Evolutionary conservation across 805 yeast genomes (phyloP).

Genomic region (Candida caryicola): DNA sequence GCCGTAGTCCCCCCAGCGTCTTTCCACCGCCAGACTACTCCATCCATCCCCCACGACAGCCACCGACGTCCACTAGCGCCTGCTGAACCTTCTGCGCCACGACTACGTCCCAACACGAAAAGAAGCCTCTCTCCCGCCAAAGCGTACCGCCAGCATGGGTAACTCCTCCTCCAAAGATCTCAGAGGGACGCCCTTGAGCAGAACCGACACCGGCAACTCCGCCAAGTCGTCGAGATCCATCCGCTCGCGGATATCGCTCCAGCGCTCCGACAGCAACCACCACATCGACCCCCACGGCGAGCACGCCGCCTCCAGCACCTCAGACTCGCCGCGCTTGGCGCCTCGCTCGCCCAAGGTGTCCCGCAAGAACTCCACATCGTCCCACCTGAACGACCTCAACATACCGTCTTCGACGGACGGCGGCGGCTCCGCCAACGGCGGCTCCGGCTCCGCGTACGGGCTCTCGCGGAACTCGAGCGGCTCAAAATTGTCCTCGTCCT

Average conservation of each 20-base stretch:
- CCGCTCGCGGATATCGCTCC: conserved; percentile 34
- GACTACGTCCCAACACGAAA: too few species aligned
- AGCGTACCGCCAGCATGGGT: conserved; percentile 38
- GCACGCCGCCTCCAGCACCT: conserved; percentile 12
- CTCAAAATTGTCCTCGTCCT: conserved; percentile 11
- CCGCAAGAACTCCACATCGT: conserved; percentile 26
- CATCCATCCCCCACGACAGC: not conserved
- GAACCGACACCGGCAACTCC: conserved; percentile 55
- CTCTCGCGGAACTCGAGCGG: conserved; percentile 7
- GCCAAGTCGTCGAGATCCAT: conserved; percentile 47
- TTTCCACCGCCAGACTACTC: not conserved
- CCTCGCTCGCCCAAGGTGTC: conserved; percentile 30
- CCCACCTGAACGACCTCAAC: conserved; percentile 18
- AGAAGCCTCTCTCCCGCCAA: not conserved
- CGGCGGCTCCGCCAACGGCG: too few species aligned
- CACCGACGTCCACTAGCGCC: too few species aligned
- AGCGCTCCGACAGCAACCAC: conserved; percentile 17
- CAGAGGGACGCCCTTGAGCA: conserved; percentile 44
- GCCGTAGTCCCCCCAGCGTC: not conserved
- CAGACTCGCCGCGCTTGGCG: conserved; percentile 17
- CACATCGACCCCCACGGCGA: conserved; percentile 11
- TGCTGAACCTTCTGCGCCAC: too few species aligned
- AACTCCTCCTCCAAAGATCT: conserved; percentile 45
- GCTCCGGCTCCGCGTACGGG: too few species aligned
- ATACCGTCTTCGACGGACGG: too few species aligned